Evolutionary conservation across 768 basidiomycete genomes (phyloP).

Genomic region (Suillus tomentosus): DNA sequence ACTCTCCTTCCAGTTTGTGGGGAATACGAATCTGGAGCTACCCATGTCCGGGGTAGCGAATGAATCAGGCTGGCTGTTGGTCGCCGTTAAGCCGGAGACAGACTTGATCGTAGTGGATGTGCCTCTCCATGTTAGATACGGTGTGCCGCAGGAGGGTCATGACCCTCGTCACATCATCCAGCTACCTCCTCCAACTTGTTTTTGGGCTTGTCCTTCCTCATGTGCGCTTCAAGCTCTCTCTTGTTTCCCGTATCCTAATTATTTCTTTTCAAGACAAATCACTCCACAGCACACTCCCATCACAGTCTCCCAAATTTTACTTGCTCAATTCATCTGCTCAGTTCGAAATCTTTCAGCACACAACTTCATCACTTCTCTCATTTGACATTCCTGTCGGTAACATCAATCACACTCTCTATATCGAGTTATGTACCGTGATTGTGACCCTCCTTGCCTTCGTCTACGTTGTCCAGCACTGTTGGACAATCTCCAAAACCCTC

Average conservation of each 20-base stretch:
- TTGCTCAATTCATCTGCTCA: constrained; percentile 22
- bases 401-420: constrained; percentile 30
- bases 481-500: constrained; percentile 25
- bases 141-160: constrained; percentile 24
- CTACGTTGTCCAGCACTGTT: constrained; percentile 33
- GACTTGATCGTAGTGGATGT: constrained; percentile 31
- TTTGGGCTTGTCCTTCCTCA: constrained; percentile 34
- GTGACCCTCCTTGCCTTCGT: constrained; percentile 36
- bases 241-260: background rate
- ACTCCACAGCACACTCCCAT: constrained; percentile 14
- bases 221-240: constrained; percentile 19
- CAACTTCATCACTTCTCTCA: background rate
- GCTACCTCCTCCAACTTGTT: constrained; percentile 30
- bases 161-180: constrained; percentile 23
- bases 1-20: constrained; percentile 37
- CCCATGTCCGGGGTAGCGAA: constrained; percentile 40
- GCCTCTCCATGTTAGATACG: constrained; percentile 49
- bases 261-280: constrained; percentile 11
- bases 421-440: constrained; percentile 39
- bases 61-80: constrained; percentile 28
- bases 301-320: constrained; percentile 23
- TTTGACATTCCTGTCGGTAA: constrained; percentile 39
- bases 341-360: constrained; percentile 19
- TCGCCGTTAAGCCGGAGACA: constrained; percentile 27
- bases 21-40: constrained; percentile 44